Base-by-base conservation (phyloP, 805 yeast species). In the Saturnispora zaruensis region DNA sequence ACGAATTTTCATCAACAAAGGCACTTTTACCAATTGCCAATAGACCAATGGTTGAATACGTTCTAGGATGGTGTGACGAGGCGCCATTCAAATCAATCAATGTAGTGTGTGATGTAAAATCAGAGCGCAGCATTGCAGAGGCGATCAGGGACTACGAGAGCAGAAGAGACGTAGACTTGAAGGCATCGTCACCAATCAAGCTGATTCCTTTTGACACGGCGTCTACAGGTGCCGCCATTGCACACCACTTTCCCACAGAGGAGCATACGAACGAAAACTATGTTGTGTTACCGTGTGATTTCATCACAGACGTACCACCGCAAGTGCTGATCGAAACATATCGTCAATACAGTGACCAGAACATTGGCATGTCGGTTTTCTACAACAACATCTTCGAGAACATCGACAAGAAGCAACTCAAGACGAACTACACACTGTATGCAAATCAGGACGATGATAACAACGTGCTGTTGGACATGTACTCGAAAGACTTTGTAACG, bases 261-360 rank as follows among this genome's bases (percentile, higher is more conserved):
- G 48, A 26, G 14, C 24, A 33, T 3, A 14, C 41, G 30, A 32
- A 54, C 8, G 60, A 73, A 32, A 82, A 82, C 61, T 82, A 88
- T 60, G 87, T 89, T n/a, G 66, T 93, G 30, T 68, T 93, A 49
- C 97, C 98, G 6, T 91, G 97, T 69, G 99, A 95, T 65, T 87
- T 93, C 63, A 73, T 95, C 48, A 89, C 98, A 2, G 91, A 90
- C 62, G 71, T 91, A 36, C 96, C 96, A 3, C 96, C 98, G 9
- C 91, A 87, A 59, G 83, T 84, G 18, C 73, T 93, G 30, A 79
- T 89, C 42, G 96, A 91, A 61, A 85, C 84, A 46, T 90, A 82
- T 64, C 74, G 96, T 59, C 82, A 82, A 56, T 80, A 82, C 59
- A 78, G 77, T 21, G 83, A 77, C 38, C 68, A 72, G 26, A 87